Evolutionary conservation across 2,329 filamentous ascomycete genomes (phyloP), one percentile per base, ranked within the genome.

Genomic region (Ophiocordyceps camponoti-leonardi): DNA sequence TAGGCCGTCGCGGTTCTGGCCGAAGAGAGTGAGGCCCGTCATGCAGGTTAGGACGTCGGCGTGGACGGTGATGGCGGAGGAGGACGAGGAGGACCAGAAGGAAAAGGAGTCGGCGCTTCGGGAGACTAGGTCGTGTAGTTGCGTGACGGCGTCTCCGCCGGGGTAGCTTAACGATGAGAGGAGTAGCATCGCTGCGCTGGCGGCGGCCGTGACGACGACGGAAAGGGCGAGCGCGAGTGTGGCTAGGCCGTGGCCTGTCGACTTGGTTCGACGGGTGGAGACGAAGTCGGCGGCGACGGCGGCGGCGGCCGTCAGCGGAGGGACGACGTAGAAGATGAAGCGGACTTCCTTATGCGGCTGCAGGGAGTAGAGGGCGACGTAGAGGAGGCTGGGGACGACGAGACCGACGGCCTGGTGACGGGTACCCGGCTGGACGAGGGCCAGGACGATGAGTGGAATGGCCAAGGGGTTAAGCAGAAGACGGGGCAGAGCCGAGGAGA

Each of bases 341-440:
- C 92, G 83, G 60, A 87, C 83, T 65, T 98, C 92, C 60, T 98
- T 98, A 67, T 98, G 92, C 0, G 90, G 88, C 49, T 94, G 83
- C 44, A 86, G 54, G 50, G 86, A 94, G 68, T 94, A 96, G 41
- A 93, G 61, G 5, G 72, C 72, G 19, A 93, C 70, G 60, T 88
- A 98, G 28, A 74, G 61, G 2, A 93, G 52, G 11, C 75, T 72
- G 0, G 92, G 87, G 2, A 81, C 53, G 4, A 84, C 67, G 0
- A 85, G 55, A 7, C 67, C 64, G 16, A 62, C 57, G 0, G 69
- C 67, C 6, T 63, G 60, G 4, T 58, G 59, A 10, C 62, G 58
- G 0, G 68, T 71, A 2, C 66, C 67, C 0, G 69, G 66, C 7
- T 69, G 66, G 12, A 59, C 57, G 10, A 79, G 64, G 3, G 78